phyloP scores from a whole-genome alignment of 2,329 filamentous ascomycete genomes.

The Botrytis sinoallii region DNA sequence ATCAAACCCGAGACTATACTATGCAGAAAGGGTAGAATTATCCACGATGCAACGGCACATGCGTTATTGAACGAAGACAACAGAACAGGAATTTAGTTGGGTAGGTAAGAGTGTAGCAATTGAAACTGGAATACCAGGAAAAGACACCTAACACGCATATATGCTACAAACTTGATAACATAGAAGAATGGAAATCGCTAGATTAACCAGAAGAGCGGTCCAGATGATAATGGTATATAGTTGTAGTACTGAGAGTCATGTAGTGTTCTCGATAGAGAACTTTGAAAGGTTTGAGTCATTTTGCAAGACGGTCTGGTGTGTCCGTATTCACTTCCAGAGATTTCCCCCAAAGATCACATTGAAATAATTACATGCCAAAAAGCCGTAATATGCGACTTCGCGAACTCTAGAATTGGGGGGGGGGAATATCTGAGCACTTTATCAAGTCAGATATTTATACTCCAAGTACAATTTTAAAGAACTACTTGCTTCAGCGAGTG shows the following conservation, averaged over 20 bases:
- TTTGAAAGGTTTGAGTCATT: not conserved
- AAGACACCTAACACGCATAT: not conserved
- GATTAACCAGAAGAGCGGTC: not conserved
- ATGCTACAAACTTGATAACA: not conserved
- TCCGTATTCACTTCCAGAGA: not conserved
- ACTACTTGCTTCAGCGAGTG: not conserved
- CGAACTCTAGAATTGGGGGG: not conserved
- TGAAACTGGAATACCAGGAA: not conserved
- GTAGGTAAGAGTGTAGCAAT: accelerated
- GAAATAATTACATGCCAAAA: not conserved
- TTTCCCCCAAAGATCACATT: not conserved
- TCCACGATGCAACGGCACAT: not conserved
- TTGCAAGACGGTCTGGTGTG: not conserved
- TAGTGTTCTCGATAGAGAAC: not conserved
- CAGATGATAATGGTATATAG: accelerated
- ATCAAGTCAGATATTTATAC: not conserved
- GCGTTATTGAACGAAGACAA: not conserved
- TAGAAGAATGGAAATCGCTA: not conserved
- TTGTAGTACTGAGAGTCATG: accelerated
- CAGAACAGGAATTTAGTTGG: not conserved
- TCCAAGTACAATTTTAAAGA: not conserved
- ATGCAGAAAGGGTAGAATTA: not conserved
- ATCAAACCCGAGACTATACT: accelerated
- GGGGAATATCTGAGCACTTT: not conserved
- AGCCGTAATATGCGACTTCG: not conserved